Conservation (phyloP, 495 filamentous ascomycete genomes). For the Schizothecium vesticola region DNA sequence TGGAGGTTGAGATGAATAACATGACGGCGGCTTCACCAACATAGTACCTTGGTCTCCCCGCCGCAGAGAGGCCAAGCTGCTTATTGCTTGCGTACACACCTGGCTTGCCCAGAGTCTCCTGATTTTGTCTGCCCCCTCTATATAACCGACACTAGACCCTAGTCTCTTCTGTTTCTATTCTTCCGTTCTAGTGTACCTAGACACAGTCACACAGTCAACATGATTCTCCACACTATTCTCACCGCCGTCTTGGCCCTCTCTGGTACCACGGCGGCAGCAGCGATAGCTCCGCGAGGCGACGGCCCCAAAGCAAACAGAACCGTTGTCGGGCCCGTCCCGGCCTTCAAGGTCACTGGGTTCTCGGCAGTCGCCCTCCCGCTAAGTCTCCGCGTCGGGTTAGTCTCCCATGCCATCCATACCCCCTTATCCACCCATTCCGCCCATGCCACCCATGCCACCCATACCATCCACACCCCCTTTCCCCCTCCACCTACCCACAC, state of each 20-base stretch:
- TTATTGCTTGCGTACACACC: not conserved
- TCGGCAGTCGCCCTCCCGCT: slow-evolving; percentile 18
- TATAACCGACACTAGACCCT: not conserved
- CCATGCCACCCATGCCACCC: not conserved
- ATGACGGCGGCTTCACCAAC: not conserved
- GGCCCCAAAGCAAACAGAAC: not conserved
- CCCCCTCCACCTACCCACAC: not conserved
- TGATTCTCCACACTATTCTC: not conserved
- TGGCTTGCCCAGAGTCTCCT: not conserved
- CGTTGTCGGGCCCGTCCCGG: slow-evolving; percentile 5
- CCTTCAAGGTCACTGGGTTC: slow-evolving; percentile 22
- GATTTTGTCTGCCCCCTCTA: not conserved
- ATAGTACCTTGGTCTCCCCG: not conserved
- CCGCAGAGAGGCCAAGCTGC: not conserved
- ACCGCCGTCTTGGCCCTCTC: not conserved
- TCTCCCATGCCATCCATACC: not conserved
- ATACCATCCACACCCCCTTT: not conserved
- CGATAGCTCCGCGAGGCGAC: not conserved
- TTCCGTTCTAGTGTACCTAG: not conserved
- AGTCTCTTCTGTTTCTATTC: not conserved
- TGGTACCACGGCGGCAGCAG: not conserved
- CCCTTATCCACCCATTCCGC: not conserved
- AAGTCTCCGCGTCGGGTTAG: slow-evolving; percentile 24
- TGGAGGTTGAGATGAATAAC: not conserved
- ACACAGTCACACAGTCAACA: not conserved